Evolutionary conservation across 2,329 filamentous ascomycete genomes (phyloP).

Genomic region (Dactylellina cionopaga): DNA sequence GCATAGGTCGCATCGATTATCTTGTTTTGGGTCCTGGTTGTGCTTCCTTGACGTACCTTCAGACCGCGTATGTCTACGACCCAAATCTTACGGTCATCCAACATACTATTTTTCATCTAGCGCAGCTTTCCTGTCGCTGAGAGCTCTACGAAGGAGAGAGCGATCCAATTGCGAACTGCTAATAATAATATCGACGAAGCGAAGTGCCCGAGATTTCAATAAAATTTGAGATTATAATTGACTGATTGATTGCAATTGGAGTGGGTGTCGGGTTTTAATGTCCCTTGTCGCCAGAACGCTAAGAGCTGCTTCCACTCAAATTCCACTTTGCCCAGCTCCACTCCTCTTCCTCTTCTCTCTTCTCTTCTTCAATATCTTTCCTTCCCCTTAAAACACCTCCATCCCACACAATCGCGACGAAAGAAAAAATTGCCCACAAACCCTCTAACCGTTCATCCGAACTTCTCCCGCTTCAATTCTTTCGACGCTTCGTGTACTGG

Average conservation of each 20-base stretch:
- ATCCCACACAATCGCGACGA: conserved; percentile 41
- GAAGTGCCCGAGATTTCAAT: background rate
- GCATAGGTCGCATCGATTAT: conserved; percentile 40
- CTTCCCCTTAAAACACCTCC: conserved; percentile 46
- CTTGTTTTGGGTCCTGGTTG: conserved; percentile 45
- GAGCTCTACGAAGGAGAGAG: background rate
- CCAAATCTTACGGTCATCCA: conserved; percentile 22
- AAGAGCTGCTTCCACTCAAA: conserved; percentile 42
- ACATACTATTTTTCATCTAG: conserved; percentile 9
- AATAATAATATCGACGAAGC: conserved; percentile 4
- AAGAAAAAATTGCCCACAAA: conserved; percentile 17
- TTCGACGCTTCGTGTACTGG: conserved; percentile 38
- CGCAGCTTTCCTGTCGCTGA: background rate
- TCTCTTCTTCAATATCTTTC: background rate
- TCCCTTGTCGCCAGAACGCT: conserved; percentile 45
- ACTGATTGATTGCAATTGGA: background rate
- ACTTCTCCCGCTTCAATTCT: conserved; percentile 36
- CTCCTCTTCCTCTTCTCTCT: conserved; percentile 21
- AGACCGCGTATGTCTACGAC: conserved; percentile 38
- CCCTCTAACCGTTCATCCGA: conserved; percentile 26
- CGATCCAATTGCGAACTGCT: conserved; percentile 5
- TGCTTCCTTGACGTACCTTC: conserved; percentile 45
- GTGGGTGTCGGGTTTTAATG: conserved; percentile 30
- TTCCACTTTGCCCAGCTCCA: conserved; percentile 27
- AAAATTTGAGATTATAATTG: background rate